Evolutionary conservation across 306 rosid genomes (phyloP).

Genomic region (Purshia tridentata): DNA sequence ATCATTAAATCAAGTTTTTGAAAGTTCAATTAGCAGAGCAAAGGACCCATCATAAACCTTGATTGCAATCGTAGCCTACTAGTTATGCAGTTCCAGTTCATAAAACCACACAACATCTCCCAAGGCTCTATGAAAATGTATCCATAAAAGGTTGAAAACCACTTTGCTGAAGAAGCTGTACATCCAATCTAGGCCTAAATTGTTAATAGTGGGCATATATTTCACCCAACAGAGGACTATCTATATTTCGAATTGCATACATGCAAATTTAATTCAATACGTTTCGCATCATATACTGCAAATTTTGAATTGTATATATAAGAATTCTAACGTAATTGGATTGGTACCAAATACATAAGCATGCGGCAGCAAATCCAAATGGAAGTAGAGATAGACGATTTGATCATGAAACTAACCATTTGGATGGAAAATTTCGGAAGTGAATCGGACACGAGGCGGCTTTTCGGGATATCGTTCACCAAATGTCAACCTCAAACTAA

Average conservation of each 20-base stretch:
- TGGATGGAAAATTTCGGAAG: constrained; percentile 33
- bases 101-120: neutral
- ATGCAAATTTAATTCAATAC: neutral
- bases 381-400: neutral
- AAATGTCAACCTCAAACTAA: constrained; percentile 34
- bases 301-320: neutral
- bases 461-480: constrained; percentile 29
- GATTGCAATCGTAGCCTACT: neutral
- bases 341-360: neutral
- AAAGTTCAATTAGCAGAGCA: neutral
- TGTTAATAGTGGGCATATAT: neutral
- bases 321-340: neutral
- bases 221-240: neutral
- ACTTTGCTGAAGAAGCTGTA: neutral
- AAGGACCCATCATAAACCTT: neutral
- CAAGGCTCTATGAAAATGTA: neutral
- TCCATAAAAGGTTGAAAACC: no score
- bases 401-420: constrained; percentile 21
- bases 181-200: neutral
- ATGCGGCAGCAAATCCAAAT: neutral
- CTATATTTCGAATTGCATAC: no score
- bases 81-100: constrained; percentile 4
- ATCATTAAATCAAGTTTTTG: neutral
- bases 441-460: constrained; percentile 36
- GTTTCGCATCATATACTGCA: neutral